Evolutionary conservation across 1,284 basidiomycete species (phyloP), one percentile per base, ranked within the genome.

Genomic region (Phellinidium pouzarii): DNA sequence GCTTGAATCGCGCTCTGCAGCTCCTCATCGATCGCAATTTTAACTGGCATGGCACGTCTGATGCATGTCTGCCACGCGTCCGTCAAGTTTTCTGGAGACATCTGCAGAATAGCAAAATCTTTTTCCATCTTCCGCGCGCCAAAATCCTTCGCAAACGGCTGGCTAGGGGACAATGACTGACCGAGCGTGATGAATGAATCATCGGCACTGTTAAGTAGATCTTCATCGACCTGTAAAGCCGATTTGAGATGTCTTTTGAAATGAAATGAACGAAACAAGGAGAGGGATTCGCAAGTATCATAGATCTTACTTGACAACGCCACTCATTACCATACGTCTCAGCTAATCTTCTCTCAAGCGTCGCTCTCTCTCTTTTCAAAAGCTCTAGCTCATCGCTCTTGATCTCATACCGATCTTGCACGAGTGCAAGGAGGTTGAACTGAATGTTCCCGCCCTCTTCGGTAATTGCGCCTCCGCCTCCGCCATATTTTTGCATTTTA

Each of bases 391-490:
- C 72, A 60, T 82, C 80, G 61, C 71, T 76, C 4, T 71, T 70
- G 44, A 67, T 65, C 48, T 73, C 64, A 58, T 76, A 81, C 42
- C 66, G 48, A 49, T 76, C 77, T 54, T 78, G 73, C 23, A 80
- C 78, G 57, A 83, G 68, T 1, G 80, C 80, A 11, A 83, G 71
- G 19, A 83, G 67, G 60, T 75, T 80, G 63, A 80, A 82, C 17
- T 74, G 72, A 49, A 82, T 80, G 49, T 77, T 71, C 45, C 71
- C 72, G 2, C 69, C 72, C 40, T 65, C 66, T 6, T 66, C 72
- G 9, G 67, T 69, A 11, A 70, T 25, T 22, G 22, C 44, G 2
- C n/a, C 25, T 25, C 20, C 31, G 19, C 42, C 44, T 4, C 55
- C 73, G 40, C 75, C 75, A 53, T 78, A 76, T 55, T 73, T 74